These are phyloP conservation scores for Melaleuca quinquenervia DNA, from an alignment of 345 rosid genomes.

Conservation along the genomic window DNA sequence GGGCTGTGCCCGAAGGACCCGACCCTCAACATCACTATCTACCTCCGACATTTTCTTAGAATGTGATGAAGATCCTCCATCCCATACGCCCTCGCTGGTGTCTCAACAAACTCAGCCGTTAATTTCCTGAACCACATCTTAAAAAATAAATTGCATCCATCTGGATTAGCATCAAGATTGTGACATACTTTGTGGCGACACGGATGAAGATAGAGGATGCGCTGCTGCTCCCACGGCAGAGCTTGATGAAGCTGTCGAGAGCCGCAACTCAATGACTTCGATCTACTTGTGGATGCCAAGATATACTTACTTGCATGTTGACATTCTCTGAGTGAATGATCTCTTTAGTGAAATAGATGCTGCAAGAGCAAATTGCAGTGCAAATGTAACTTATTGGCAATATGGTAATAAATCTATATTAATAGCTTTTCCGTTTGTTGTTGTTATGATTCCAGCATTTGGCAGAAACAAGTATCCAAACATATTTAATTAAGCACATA, in stretches of 20 bases:
- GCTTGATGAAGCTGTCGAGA: background rate
- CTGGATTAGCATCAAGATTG: background rate
- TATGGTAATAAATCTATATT: no score
- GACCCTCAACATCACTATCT: conserved; percentile 14
- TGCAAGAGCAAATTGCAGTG: background rate
- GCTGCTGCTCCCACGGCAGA: background rate
- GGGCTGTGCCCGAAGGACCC: conserved; percentile 30
- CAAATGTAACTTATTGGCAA: background rate
- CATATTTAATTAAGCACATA: background rate
- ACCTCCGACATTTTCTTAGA: conserved; percentile 3
- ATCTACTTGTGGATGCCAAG: background rate
- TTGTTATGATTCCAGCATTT: background rate
- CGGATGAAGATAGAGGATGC: background rate
- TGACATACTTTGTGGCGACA: background rate
- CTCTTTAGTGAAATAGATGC: background rate
- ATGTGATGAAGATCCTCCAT: background rate
- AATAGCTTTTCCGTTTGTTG: background rate
- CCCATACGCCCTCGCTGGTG: background rate
- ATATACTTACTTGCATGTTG: background rate
- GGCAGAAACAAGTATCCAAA: background rate
- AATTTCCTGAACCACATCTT: background rate
- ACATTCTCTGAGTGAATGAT: background rate
- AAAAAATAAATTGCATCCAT: background rate
- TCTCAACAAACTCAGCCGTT: background rate
- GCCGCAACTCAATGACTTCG: background rate